These are phyloP conservation scores for Oxyria digyna DNA, from an alignment of 148 eudicot genomes.

Conservation along the genomic window DNA sequence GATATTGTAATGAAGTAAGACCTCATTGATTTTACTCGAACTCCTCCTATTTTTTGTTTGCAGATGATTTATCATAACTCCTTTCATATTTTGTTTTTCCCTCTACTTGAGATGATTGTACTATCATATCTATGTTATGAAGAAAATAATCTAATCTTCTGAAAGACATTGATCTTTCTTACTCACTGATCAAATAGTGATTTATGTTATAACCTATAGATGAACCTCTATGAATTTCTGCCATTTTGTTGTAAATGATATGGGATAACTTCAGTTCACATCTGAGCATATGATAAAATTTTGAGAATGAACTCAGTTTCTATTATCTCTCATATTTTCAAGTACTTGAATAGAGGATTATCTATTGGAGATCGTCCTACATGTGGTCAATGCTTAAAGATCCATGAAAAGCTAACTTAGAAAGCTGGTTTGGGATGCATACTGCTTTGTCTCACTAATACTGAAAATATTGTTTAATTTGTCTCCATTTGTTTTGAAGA, in stretches of 20 bases:
- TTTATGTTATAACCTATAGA: too few relatives aligned
- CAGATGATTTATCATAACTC: not conserved
- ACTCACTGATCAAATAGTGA: too few relatives aligned
- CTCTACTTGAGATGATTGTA: too few relatives aligned
- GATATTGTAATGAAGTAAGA: conserved; percentile 88
- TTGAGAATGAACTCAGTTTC: not conserved
- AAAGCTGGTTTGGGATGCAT: conserved; percentile 95
- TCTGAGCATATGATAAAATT: not conserved
- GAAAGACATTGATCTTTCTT: too few relatives aligned
- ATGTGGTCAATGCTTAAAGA: conserved; percentile 84
- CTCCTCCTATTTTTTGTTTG: not conserved
- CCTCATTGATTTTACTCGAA: not conserved
- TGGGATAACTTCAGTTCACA: too few relatives aligned
- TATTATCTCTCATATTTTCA: conserved; percentile 15
- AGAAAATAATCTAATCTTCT: too few relatives aligned
- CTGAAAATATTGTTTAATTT: conserved; percentile 51
- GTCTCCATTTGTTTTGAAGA: too few relatives aligned
- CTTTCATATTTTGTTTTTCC: not conserved
- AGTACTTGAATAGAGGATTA: conserved; percentile 87
- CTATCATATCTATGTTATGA: too few relatives aligned
- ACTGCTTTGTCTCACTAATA: conserved; percentile 75
- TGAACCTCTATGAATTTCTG: too few relatives aligned
- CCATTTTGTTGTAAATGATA: too few relatives aligned
- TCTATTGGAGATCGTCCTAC: conserved; percentile 95
- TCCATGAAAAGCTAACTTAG: conserved; percentile 84